Base-by-base conservation (phyloP, 1,139 yeast genomes). In the Meyerozyma athensensis region DNA sequence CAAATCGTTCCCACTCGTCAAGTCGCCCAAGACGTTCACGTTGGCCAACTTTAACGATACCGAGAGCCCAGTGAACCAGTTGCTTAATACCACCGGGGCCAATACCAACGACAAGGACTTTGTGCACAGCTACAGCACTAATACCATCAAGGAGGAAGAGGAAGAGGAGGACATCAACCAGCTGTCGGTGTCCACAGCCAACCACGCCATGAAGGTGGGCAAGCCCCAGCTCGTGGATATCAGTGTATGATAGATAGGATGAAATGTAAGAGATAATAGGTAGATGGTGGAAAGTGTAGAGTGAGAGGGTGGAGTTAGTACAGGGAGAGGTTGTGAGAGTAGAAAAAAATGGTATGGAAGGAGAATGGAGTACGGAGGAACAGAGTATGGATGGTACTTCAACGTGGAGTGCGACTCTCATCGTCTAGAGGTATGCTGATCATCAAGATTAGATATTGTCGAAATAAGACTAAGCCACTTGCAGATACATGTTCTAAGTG, bases 11-110 rank as follows among this genome's bases (percentile, higher is more conserved):
- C 53, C 61, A 4, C 51, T 67, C 38, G 73, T 68, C 3, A 69
- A 68, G 43, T 65, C 72, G 2, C 75, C 75, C 17, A 69, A 69
- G 48, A 67, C 70, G 0, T 68, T 59, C 45, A 59, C 72, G 16
- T 56, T 69, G 39, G 54, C 72, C 5, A 56, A 65, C 43, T 63
- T 55, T 45, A 63, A 64, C 33, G 71, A 64, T 33, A 53, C 52
- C 30, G 70, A 61, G 42, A 64, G 69, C 43, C 73, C 73, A 4
- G 56, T 67, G 19, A 58, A 54, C 37, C 72, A 66, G 44, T 56
- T 67, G 41, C 50, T 66, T 34, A 58, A 59, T 37, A 46, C 61
- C 7, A 39, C 57, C 3, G 36, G 36, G 19, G 34, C 32, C 5
- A 39, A 38, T 18, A 40, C 42, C 19, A 46, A 39, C 16, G 52